phyloP scores from a whole-genome alignment of 176 grass and related monocot genomes.

The Aegilops umbellulata region DNA sequence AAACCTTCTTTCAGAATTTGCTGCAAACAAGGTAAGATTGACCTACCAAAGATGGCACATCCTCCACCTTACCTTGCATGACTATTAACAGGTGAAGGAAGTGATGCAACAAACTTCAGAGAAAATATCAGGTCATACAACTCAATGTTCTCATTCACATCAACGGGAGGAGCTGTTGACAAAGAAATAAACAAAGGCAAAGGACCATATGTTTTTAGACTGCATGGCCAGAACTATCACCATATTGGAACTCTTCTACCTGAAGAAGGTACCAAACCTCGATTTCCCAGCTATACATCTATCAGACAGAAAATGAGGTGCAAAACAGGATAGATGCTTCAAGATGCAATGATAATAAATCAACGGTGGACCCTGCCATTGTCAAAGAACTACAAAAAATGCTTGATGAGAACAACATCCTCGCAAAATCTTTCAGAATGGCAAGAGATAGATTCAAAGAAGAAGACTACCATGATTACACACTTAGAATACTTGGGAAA shows the following conservation, averaged over 20 bases:
- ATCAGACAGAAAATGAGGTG: not conserved
- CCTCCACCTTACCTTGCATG: too few relatives aligned
- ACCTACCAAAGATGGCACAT: too few relatives aligned
- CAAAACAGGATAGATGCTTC: conserved; percentile 10
- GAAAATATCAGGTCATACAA: conserved; percentile 23
- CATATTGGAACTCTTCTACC: not conserved
- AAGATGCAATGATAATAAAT: not conserved
- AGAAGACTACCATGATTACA: too few relatives aligned
- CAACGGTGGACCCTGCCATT: too few relatives aligned
- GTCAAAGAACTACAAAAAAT: not conserved
- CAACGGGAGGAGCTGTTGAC: not conserved
- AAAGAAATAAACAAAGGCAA: not conserved
- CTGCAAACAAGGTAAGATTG: too few relatives aligned
- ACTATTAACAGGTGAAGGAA: not conserved
- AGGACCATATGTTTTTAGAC: not conserved
- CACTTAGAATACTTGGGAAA: not conserved
- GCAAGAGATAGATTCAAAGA: too few relatives aligned
- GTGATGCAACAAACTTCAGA: not conserved
- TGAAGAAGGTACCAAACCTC: not conserved
- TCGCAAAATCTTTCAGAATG: not conserved
- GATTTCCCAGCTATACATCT: conserved; percentile 2
- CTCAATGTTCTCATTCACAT: conserved; percentile 17
- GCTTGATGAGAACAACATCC: not conserved
- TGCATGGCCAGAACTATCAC: not conserved
- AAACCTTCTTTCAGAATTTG: too few relatives aligned